phyloP scores from a whole-genome alignment of 805 yeast genomes.

The Candida loeiensis region DNA sequence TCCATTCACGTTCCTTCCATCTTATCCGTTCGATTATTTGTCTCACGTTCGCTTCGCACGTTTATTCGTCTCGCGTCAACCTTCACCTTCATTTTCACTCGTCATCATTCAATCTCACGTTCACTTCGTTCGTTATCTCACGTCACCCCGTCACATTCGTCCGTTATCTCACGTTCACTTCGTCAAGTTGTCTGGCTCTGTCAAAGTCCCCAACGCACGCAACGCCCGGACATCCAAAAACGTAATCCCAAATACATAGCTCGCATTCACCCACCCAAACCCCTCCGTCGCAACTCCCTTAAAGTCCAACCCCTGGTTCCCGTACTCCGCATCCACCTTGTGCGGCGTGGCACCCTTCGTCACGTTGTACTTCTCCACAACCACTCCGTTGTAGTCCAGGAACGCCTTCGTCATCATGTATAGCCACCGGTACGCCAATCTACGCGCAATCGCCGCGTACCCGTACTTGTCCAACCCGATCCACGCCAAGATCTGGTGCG shows the following conservation, averaged over 20 bases:
- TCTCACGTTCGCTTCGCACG: too few species aligned
- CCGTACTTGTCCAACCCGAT: constrained; percentile 76
- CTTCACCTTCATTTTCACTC: too few species aligned
- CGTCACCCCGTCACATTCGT: too few species aligned
- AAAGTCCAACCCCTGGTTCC: constrained; percentile 91
- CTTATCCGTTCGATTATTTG: too few species aligned
- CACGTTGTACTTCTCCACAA: constrained; percentile 93
- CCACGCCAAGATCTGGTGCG: constrained; percentile 96
- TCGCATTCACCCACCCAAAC: constrained; percentile 97
- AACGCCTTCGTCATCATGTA: constrained; percentile 83
- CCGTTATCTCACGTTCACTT: not conserved
- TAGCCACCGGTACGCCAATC: constrained; percentile 87
- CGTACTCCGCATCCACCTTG: constrained; percentile 91
- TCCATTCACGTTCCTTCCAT: too few species aligned
- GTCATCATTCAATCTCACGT: too few species aligned
- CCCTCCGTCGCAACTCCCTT: constrained; percentile 95
- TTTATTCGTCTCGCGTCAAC: too few species aligned
- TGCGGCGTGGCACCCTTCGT: constrained; percentile 81
- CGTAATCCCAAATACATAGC: constrained; percentile 70
- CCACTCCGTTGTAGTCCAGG: constrained; percentile 90
- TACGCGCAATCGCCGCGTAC: constrained; percentile 54
- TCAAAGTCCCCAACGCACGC: constrained; percentile 75
- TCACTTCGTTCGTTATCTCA: not conserved
- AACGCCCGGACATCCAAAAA: constrained; percentile 62
- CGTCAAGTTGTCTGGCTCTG: constrained; percentile 49